Conservation (phyloP, 1,139 yeast genomes). For the Candida labiduridarum region DNA sequence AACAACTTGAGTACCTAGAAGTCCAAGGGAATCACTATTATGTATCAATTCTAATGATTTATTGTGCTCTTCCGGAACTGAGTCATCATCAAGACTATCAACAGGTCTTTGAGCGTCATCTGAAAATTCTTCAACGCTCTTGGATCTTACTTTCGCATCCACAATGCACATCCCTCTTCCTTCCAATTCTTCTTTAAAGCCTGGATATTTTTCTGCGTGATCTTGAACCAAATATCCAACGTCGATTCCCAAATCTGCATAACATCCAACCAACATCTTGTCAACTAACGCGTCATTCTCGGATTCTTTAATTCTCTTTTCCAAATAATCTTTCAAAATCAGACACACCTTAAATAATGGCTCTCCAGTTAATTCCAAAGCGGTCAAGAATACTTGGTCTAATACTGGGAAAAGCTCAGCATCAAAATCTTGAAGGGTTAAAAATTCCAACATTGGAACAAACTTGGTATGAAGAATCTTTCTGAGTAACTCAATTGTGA, state of each 20-base stretch:
- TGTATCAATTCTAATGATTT: not conserved
- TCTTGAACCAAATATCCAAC: slow-evolving; percentile 6
- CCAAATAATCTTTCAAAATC: slow-evolving; percentile 17
- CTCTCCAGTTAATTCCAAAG: not conserved
- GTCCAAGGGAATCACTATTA: not conserved
- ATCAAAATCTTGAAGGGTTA: slow-evolving; percentile 14
- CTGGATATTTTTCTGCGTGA: slow-evolving; percentile 1
- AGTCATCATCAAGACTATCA: not conserved
- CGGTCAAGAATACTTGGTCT: slow-evolving; percentile 7
- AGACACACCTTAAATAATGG: slow-evolving; percentile 5
- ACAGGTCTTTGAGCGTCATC: not conserved
- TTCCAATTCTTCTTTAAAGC: slow-evolving; percentile 6
- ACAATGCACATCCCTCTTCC: slow-evolving; percentile 1
- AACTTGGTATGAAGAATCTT: slow-evolving; percentile 4
- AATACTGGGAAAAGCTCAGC: slow-evolving; percentile 8
- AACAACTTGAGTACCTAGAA: not conserved
- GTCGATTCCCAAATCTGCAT: slow-evolving; percentile 12
- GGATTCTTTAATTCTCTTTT: slow-evolving; percentile 6
- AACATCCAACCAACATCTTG: slow-evolving; percentile 13
- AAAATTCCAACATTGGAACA: slow-evolving; percentile 11
- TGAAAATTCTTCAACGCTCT: not conserved
- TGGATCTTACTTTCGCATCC: slow-evolving; percentile 5
- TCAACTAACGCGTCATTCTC: slow-evolving; percentile 16
- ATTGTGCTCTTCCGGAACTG: not conserved
- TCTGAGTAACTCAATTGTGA: slow-evolving; percentile 12